Conservation (phyloP, 2,329 filamentous ascomycete species). For the Fragosphaeria purpurea region DNA sequence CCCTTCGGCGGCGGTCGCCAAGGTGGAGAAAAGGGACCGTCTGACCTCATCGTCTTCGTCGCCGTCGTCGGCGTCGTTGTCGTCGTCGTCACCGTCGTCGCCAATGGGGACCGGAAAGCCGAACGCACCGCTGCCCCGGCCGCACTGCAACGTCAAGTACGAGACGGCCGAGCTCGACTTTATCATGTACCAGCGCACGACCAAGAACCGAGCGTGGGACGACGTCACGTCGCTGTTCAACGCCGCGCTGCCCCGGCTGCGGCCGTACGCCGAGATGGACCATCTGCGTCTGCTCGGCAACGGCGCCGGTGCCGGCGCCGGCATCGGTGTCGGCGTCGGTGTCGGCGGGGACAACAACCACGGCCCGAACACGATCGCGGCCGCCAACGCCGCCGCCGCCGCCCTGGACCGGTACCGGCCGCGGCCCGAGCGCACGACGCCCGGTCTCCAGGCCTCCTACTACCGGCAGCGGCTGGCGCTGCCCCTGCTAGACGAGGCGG, state of each 20-base stretch:
- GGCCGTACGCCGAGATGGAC: slow-evolving; percentile 14
- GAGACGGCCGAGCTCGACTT: slow-evolving; percentile 16
- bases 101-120: background rate
- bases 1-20: background rate
- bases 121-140: slow-evolving; percentile 6
- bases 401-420: slow-evolving; percentile 11
- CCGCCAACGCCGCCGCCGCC: background rate
- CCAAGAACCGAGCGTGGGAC: slow-evolving; percentile 15
- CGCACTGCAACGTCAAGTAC: slow-evolving; percentile 17
- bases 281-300: background rate
- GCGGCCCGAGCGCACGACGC: slow-evolving; percentile 14
- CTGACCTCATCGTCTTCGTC: background rate
- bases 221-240: slow-evolving; percentile 14
- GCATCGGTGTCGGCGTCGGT: background rate
- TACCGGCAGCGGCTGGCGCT: slow-evolving; percentile 16
- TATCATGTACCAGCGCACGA: slow-evolving; percentile 17
- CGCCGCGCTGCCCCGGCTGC: slow-evolving; percentile 13
- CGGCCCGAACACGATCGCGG: too few species aligned
- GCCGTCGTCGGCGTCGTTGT: background rate
- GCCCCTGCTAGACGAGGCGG: slow-evolving; percentile 13
- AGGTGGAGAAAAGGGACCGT: background rate
- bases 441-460: slow-evolving; percentile 16
- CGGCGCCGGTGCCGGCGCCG: background rate
- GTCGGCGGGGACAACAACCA: background rate
- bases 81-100: background rate